Evolutionary conservation across 805 yeast genomes (phyloP).

Genomic region (Metschnikowia rubicola): DNA sequence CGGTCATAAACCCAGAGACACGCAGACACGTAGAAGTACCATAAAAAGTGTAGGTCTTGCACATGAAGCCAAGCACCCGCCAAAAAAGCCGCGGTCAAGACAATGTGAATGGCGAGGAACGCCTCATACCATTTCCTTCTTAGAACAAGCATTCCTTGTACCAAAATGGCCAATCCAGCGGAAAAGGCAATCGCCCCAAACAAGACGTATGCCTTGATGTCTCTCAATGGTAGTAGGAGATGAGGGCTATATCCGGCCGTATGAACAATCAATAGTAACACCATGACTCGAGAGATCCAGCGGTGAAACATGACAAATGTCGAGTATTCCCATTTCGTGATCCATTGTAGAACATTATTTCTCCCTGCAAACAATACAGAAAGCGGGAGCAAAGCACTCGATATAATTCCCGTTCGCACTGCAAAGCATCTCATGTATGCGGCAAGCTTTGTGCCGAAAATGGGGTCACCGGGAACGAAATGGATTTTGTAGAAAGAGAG

Average conservation of each 20-base stretch:
- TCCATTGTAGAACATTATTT: constrained; percentile 29
- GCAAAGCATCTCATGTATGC: constrained; percentile 42
- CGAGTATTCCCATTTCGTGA: constrained; percentile 39
- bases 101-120: constrained; percentile 32
- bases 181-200: constrained; percentile 40
- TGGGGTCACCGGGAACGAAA: constrained; percentile 13
- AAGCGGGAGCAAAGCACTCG: constrained; percentile 16
- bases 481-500: constrained; percentile 8
- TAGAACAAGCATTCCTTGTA: constrained; percentile 45
- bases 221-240: background rate
- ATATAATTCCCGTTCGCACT: constrained; percentile 17
- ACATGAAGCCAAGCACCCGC: constrained; percentile 48
- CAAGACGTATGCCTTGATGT: constrained; percentile 17
- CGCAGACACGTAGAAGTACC: constrained; percentile 15
- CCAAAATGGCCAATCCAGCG: constrained; percentile 43
- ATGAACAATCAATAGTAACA: constrained; percentile 45
- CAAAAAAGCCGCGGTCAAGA: constrained; percentile 37
- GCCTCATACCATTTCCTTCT: constrained; percentile 47
- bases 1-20: constrained; percentile 30
- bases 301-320: constrained; percentile 58
- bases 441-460: constrained; percentile 18
- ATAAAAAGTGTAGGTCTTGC: constrained; percentile 30
- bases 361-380: constrained; percentile 18
- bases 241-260: constrained; percentile 16
- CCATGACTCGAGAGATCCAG: constrained; percentile 48